These are phyloP conservation scores for Wickerhamiella kurtzmanii DNA, from an alignment of 805 yeast species.

Conservation along the genomic window DNA sequence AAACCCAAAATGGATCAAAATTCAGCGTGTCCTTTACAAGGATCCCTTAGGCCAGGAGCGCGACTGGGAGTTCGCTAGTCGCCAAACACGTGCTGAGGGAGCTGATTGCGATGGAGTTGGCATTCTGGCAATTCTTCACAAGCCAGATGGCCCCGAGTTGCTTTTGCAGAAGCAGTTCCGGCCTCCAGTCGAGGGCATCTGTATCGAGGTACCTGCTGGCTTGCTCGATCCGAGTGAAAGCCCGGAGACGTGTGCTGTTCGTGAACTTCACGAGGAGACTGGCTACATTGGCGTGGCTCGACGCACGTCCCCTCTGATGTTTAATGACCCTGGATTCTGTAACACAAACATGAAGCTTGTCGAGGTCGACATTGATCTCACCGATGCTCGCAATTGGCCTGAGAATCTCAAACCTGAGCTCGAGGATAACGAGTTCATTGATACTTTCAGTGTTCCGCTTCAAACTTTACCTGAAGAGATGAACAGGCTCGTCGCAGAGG, in stretches of 20 bases:
- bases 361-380: conserved; percentile 61
- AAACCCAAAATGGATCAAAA: conserved; percentile 52
- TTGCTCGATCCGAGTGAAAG: conserved; percentile 74
- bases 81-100: conserved; percentile 56
- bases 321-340: conserved; percentile 77
- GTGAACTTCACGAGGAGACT: conserved; percentile 86
- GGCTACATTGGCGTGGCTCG: conserved; percentile 66
- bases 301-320: conserved; percentile 36
- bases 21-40: conserved; percentile 30
- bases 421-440: conserved; percentile 88
- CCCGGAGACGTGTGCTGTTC: conserved; percentile 62
- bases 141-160: conserved; percentile 37
- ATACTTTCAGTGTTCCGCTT: conserved; percentile 59
- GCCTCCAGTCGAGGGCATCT: conserved; percentile 80
- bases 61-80: conserved; percentile 83
- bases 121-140: conserved; percentile 56
- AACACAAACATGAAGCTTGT: conserved; percentile 78
- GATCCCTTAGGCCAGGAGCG: conserved; percentile 31
- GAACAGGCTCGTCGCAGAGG: conserved; percentile 40
- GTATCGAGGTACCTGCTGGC: conserved; percentile 94
- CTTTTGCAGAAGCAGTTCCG: conserved; percentile 81
- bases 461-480: conserved; percentile 42
- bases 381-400: conserved; percentile 41
- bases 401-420: conserved; percentile 55
- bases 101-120: conserved; percentile 82